Percentiles rank a stretch among this genome's conserved stretches.
Conservation (phyloP, 179 eudicot species). For the Patellifolia procumbens region DNA sequence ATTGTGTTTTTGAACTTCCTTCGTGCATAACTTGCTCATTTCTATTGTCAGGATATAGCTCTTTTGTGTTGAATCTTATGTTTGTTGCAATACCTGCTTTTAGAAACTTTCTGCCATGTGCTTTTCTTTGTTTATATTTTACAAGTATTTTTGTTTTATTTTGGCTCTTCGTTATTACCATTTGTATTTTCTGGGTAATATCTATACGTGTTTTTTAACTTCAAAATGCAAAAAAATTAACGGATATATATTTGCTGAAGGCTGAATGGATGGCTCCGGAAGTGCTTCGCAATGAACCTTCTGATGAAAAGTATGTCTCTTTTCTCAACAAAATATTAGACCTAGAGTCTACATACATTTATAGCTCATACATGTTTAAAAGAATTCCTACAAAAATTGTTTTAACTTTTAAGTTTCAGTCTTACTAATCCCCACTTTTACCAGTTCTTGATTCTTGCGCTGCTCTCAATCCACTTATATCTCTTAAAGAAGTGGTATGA, state of each 20-base stretch:
- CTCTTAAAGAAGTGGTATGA: neutral
- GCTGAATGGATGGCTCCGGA: constrained; percentile 97
- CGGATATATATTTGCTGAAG: constrained; percentile 37
- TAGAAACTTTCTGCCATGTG: neutral
- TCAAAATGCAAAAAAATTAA: neutral
- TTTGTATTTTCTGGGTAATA: neutral
- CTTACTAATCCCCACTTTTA: too few species aligned
- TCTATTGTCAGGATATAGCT: too few species aligned
- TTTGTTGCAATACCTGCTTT: neutral
- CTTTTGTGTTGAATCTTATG: too few species aligned
- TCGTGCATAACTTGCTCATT: too few species aligned
- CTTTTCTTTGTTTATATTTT: neutral
- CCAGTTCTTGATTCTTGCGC: too few species aligned
- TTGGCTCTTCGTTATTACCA: neutral
- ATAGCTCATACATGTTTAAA: constrained; percentile 2
- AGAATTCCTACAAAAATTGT: too few species aligned
- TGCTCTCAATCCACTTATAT: neutral
- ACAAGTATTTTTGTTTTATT: neutral
- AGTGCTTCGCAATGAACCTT: constrained; percentile 77
- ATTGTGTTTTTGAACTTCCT: too few species aligned
- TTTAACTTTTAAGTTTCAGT: neutral
- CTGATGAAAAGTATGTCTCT: constrained; percentile 68
- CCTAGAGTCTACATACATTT: neutral
- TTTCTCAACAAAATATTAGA: neutral
- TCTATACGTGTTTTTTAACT: neutral